phyloP scores from a whole-genome alignment of 768 basidiomycete species.

The Boletus eberwhitei region DNA sequence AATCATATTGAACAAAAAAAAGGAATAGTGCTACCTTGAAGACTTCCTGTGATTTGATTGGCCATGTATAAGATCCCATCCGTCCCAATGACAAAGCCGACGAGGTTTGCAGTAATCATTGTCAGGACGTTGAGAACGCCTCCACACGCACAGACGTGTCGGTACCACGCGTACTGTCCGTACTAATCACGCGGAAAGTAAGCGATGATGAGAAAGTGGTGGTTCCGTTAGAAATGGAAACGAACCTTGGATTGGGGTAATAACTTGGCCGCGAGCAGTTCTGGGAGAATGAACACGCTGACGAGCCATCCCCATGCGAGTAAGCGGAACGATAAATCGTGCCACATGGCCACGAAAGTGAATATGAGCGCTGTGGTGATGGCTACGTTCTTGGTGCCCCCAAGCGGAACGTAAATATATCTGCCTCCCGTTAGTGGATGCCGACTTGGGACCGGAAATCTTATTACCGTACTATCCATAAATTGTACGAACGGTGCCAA shows the following conservation, averaged over 20 bases:
- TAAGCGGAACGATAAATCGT: conserved; percentile 84
- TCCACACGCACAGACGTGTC: conserved; percentile 80
- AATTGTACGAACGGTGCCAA: conserved; percentile 96
- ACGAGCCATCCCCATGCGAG: conserved; percentile 98
- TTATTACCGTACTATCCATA: conserved; percentile 83
- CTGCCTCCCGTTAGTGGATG: conserved; percentile 37
- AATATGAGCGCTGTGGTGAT: conserved; percentile 78
- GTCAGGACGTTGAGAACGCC: conserved; percentile 80
- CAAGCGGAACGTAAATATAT: conserved; percentile 93
- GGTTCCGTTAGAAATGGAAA: not conserved
- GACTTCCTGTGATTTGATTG: conserved; percentile 57
- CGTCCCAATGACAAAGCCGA: conserved; percentile 89
- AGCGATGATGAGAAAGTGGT: not conserved
- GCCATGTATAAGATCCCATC: conserved; percentile 75
- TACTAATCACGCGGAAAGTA: conserved; percentile 46
- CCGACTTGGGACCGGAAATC: conserved; percentile 4
- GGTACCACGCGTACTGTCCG: conserved; percentile 68
- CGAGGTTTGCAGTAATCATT: conserved; percentile 91
- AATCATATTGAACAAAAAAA: not conserved
- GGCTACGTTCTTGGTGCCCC: conserved; percentile 57
- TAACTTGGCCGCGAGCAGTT: conserved; percentile 59
- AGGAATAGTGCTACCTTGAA: conserved; percentile 47
- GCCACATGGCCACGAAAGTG: conserved; percentile 97
- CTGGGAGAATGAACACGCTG: conserved; percentile 85
- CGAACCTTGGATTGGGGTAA: conserved; percentile 64